Evolutionary conservation across 2,329 filamentous ascomycete genomes (phyloP).

Genomic region (Ascochyta fabae): DNA sequence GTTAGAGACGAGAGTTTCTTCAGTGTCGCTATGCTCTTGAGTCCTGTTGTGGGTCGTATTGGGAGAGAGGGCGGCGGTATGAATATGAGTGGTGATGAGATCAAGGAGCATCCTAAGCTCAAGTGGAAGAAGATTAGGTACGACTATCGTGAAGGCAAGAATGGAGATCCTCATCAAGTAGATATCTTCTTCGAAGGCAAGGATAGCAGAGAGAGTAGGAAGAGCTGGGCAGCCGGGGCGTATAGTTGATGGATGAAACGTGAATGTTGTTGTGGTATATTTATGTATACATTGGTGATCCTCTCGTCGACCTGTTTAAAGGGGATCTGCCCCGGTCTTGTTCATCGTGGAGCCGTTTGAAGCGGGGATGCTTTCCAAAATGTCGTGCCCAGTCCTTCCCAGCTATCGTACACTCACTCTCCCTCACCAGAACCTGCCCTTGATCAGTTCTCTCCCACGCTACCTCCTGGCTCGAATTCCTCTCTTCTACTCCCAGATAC

Average conservation of each 20-base stretch:
- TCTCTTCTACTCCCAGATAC: conserved; percentile 66
- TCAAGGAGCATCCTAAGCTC: conserved; percentile 35
- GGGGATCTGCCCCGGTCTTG: background rate
- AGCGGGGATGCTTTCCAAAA: background rate
- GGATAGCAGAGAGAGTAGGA: conserved; percentile 26
- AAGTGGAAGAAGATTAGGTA: conserved; percentile 36
- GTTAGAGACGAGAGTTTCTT: conserved; percentile 38
- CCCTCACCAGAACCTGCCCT: background rate
- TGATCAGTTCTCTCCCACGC: background rate
- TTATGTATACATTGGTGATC: conserved; percentile 9
- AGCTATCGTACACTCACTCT: conserved; percentile 3
- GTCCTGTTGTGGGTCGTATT: conserved; percentile 32
- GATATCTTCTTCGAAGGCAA: conserved; percentile 35
- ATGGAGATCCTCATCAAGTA: conserved; percentile 35
- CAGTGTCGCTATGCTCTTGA: conserved; percentile 36
- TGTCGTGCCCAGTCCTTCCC: background rate
- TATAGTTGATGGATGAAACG: conserved; percentile 24
- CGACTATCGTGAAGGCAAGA: conserved; percentile 33
- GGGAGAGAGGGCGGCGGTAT: conserved; percentile 28
- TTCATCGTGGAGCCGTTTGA: background rate
- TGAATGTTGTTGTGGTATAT: conserved; percentile 7
- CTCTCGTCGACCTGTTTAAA: background rate
- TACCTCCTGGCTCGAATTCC: background rate
- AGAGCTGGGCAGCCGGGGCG: conserved; percentile 33
- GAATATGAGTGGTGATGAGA: conserved; percentile 38